Evolutionary conservation across 805 yeast species (phyloP).

Genomic region (Saccharomyces cerevisiae): DNA sequence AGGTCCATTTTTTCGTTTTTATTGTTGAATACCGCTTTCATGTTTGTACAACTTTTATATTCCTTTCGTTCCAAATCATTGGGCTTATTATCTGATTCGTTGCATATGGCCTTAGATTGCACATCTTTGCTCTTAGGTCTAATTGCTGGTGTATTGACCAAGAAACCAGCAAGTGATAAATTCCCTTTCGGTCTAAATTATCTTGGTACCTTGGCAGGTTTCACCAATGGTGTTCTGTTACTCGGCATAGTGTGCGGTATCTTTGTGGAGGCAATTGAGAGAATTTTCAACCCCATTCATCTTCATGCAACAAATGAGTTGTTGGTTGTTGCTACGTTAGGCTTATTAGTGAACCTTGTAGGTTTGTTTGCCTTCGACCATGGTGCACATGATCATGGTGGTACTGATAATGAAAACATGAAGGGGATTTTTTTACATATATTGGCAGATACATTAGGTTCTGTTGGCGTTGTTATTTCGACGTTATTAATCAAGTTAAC

Average conservation of each 20-base stretch:
- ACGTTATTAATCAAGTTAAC: constrained; percentile 68
- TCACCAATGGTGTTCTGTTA: constrained; percentile 83
- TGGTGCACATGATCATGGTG: constrained; percentile 45
- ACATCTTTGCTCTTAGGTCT: constrained; percentile 82
- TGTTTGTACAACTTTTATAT: constrained; percentile 88
- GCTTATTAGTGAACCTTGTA: constrained; percentile 78
- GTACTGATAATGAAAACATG: constrained; percentile 55
- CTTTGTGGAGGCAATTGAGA: constrained; percentile 74
- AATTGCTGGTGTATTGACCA: constrained; percentile 66
- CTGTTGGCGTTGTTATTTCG: constrained; percentile 92
- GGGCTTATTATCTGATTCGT: constrained; percentile 84
- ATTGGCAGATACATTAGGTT: constrained; percentile 91
- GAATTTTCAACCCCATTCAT: constrained; percentile 69
- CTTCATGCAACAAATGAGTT: constrained; percentile 77
- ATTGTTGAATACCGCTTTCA: constrained; percentile 78
- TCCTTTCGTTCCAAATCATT: constrained; percentile 88
- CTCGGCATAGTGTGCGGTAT: constrained; percentile 87
- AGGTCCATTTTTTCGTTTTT: constrained; percentile 83
- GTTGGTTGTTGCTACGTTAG: constrained; percentile 74
- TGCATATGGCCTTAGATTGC: constrained; percentile 96
- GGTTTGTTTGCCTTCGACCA: constrained; percentile 94
- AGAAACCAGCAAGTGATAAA: constrained; percentile 51
- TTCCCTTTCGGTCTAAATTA: constrained; percentile 78
- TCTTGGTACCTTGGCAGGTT: constrained; percentile 89
- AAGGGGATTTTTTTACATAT: constrained; percentile 90